Conservation (phyloP, 805 yeast species). For the Spathaspora boniae region DNA sequence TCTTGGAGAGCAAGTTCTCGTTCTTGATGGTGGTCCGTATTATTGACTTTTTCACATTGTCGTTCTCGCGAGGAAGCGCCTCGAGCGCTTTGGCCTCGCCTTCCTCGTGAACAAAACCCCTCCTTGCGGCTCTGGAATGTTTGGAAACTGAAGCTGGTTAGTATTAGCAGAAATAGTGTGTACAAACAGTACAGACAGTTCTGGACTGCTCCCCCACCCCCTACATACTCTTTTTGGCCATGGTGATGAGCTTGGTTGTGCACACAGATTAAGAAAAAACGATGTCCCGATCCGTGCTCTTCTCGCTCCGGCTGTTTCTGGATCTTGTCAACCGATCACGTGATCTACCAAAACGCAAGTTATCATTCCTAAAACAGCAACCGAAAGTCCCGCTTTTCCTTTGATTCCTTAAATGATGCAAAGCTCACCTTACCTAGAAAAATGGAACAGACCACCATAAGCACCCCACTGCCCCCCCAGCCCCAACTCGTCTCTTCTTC, state of each 20-base stretch:
- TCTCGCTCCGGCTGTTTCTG: conserved; percentile 1
- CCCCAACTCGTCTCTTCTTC: neutral
- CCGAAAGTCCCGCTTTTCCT: neutral
- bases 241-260: too few relatives aligned
- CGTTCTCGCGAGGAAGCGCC: conserved; percentile 55
- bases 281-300: neutral
- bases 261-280: too few relatives aligned
- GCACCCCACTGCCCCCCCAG: neutral
- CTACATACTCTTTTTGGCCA: conserved; percentile 42
- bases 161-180: too few relatives aligned
- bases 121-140: conserved; percentile 74
- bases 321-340: conserved; percentile 4
- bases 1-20: conserved; percentile 56
- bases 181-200: too few relatives aligned
- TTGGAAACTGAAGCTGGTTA: too few relatives aligned
- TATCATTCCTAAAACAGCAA: neutral
- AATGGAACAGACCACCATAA: neutral
- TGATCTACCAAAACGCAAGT: neutral
- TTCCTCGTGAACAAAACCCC: conserved; percentile 45
- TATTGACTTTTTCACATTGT: conserved; percentile 59
- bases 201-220: too few relatives aligned
- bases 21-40: conserved; percentile 66
- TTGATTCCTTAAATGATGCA: too few relatives aligned
- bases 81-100: conserved; percentile 49
- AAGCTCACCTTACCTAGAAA: neutral